Evolutionary conservation across 2,329 filamentous ascomycete species (phyloP).

Genomic region (Hypoxylon sp.): DNA sequence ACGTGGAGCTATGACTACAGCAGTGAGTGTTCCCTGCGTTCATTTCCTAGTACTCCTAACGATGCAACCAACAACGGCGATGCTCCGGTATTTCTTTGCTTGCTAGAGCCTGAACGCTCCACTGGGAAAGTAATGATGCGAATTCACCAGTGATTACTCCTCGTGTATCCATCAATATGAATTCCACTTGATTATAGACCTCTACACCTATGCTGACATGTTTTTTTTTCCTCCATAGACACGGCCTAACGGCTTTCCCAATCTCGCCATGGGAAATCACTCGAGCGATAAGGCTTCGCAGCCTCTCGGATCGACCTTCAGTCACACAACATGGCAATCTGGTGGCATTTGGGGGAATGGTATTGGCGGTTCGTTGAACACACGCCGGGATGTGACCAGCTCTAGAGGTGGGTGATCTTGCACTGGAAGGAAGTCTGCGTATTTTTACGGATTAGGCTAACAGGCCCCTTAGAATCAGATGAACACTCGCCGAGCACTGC

Average conservation of each 20-base stretch:
- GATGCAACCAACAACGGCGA: background rate
- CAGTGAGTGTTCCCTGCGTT: slow-evolving; percentile 44
- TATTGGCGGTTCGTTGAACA: slow-evolving; percentile 61
- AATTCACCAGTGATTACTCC: background rate
- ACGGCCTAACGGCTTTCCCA: slow-evolving; percentile 53
- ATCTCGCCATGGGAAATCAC: slow-evolving; percentile 54
- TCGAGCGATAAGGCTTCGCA: slow-evolving; percentile 53
- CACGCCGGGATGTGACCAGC: slow-evolving; percentile 60
- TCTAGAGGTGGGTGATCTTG: slow-evolving; percentile 61
- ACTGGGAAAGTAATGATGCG: background rate
- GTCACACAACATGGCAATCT: slow-evolving; percentile 55
- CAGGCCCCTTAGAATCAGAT: slow-evolving; percentile 53
- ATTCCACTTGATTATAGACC: background rate
- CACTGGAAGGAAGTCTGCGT: slow-evolving; percentile 1
- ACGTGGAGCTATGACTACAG: slow-evolving; percentile 46
- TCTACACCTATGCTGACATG: slow-evolving; percentile 23
- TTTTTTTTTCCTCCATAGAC: slow-evolving; percentile 36
- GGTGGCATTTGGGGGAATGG: slow-evolving; percentile 66
- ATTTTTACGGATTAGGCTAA: slow-evolving; percentile 35
- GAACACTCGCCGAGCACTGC: slow-evolving; percentile 64
- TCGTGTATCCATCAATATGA: background rate
- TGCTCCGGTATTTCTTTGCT: background rate
- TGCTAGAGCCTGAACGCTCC: background rate
- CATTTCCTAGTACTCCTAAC: background rate
- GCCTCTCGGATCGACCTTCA: slow-evolving; percentile 58